These are phyloP conservation scores for Cyclotella sp. DNA, from an alignment of 108 stramenopile species.

Conservation along the genomic window DNA sequence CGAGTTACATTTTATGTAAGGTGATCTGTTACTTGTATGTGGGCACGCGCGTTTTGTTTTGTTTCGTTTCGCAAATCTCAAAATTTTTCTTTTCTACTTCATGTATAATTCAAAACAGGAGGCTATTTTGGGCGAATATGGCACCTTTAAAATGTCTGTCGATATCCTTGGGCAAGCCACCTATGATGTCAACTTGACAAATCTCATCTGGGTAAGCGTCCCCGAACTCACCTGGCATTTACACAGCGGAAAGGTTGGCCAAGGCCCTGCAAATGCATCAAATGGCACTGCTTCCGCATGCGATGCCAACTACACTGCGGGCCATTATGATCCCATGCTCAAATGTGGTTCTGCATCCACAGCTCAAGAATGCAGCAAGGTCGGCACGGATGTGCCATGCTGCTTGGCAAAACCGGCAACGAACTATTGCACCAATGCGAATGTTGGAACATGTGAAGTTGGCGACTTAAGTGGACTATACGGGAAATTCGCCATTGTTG, in stretches of 20 bases:
- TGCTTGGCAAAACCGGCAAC: neutral
- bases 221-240: neutral
- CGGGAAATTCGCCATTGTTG: neutral
- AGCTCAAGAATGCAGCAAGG: neutral
- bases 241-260: neutral
- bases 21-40: too few relatives aligned
- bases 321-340: neutral
- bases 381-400: neutral
- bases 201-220: neutral
- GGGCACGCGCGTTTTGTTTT: too few relatives aligned
- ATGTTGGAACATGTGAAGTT: constrained; percentile 1
- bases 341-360: constrained; percentile 1
- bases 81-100: too few relatives aligned
- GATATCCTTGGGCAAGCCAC: neutral
- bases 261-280: neutral
- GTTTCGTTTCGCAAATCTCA: too few relatives aligned
- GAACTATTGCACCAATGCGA: neutral
- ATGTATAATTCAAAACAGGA: neutral
- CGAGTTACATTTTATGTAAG: too few relatives aligned
- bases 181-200: neutral
- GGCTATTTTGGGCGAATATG: neutral
- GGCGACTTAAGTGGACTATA: neutral
- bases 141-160: neutral
- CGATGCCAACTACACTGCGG: neutral
- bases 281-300: neutral